These are phyloP conservation scores for Scorias spongiosa DNA, from an alignment of 2,329 filamentous ascomycete species.

Conservation along the genomic window DNA sequence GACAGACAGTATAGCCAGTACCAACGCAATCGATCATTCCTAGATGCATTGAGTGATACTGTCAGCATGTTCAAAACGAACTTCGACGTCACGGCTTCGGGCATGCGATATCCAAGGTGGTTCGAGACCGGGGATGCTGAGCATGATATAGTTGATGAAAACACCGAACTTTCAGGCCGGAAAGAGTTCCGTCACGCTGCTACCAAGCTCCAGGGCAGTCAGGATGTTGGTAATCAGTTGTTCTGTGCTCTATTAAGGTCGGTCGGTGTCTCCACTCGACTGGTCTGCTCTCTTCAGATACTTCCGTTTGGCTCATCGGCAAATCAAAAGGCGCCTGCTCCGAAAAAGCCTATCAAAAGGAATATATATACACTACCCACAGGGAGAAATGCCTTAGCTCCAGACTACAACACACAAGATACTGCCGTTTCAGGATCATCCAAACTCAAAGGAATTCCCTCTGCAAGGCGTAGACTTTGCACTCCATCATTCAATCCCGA, in stretches of 20 bases:
- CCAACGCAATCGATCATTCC: conserved; percentile 58
- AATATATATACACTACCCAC: conserved; percentile 21
- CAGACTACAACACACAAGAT: conserved; percentile 12
- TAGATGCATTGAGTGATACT: conserved; percentile 60
- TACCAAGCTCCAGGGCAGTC: conserved; percentile 56
- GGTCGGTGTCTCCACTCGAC: conserved; percentile 63
- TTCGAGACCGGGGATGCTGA: conserved; percentile 5
- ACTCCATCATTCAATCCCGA: conserved; percentile 12
- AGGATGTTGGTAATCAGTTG: conserved; percentile 78
- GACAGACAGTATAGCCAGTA: conserved; percentile 55
- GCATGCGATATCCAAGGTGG: conserved; percentile 60
- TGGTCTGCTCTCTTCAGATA: conserved; percentile 82
- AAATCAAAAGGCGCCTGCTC: conserved; percentile 29
- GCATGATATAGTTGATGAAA: conserved; percentile 3
- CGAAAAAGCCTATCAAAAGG: conserved; percentile 24
- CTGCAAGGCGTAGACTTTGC: conserved; percentile 18
- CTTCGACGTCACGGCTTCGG: conserved; percentile 57
- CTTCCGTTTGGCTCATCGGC: conserved; percentile 47
- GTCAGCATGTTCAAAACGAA: conserved; percentile 51
- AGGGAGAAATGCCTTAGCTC: conserved; percentile 3
- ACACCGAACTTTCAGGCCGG: conserved; percentile 37
- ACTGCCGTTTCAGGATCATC: conserved; percentile 7
- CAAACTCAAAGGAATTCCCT: conserved; percentile 12
- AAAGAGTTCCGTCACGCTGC: conserved; percentile 62
- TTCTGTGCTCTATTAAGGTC: conserved; percentile 77